Evolutionary conservation across 352 stramenopile genomes (phyloP).

Genomic region (Albugo laibachii): DNA sequence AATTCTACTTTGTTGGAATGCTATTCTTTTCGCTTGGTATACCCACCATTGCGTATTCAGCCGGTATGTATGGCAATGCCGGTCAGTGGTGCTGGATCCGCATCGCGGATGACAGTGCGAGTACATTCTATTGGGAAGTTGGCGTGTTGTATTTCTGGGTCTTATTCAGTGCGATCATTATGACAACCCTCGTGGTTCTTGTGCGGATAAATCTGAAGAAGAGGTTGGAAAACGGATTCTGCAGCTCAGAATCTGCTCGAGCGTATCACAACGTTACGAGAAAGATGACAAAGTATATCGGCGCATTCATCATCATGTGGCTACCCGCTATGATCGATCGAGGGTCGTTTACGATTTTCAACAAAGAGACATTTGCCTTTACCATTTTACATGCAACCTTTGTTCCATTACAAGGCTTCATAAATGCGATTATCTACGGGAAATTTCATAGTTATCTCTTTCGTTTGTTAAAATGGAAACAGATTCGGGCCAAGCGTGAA

Average conservation of each 20-base stretch:
- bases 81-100: conserved; percentile 65
- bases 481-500: conserved; percentile 12
- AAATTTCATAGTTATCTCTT: conserved; percentile 71
- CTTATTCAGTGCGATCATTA: conserved; percentile 23
- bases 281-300: conserved; percentile 70
- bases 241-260: conserved; percentile 1
- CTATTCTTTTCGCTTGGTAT: conserved; percentile 41
- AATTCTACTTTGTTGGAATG: conserved; percentile 47
- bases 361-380: conserved; percentile 29
- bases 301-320: conserved; percentile 65
- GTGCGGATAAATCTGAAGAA: conserved; percentile 69
- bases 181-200: conserved; percentile 37
- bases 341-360: conserved; percentile 33
- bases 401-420: conserved; percentile 64
- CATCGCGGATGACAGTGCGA: conserved; percentile 17
- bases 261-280: conserved; percentile 66
- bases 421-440: conserved; percentile 72
- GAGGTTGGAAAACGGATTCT: conserved; percentile 25
- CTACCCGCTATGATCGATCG: conserved; percentile 42
- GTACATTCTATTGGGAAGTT: conserved; percentile 58
- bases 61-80: conserved; percentile 42
- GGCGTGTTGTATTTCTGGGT: conserved; percentile 61
- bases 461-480: conserved; percentile 26
- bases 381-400: conserved; percentile 57
- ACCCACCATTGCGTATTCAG: conserved; percentile 21